A percentile compares a stretch with the other conserved stretches of the same genome.
Evolutionary conservation across 257 asterid species (phyloP).

Genomic region (Phtheirospermum japonicum): DNA sequence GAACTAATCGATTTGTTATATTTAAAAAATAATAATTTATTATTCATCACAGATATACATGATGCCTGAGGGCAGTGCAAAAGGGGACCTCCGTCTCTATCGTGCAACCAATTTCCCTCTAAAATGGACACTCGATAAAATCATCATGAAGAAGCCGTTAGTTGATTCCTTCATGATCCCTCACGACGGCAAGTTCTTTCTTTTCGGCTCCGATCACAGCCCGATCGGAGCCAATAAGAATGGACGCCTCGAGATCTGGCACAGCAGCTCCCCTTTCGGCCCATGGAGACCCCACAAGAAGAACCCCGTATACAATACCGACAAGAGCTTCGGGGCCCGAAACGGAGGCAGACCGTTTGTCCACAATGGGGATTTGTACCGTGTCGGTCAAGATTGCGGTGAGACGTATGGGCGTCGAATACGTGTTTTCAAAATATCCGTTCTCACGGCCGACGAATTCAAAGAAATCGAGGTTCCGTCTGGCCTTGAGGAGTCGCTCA

Average conservation of each 20-base stretch:
- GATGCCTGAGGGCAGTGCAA: slow-evolving; percentile 91
- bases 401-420: slow-evolving; percentile 65
- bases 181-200: slow-evolving; percentile 76
- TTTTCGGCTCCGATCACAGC: slow-evolving; percentile 91
- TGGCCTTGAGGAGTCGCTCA: slow-evolving; percentile 47
- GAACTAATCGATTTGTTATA: background rate
- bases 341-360: slow-evolving; percentile 93
- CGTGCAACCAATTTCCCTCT: slow-evolving; percentile 78
- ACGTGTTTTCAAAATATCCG: slow-evolving; percentile 64
- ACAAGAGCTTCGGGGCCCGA: slow-evolving; percentile 79
- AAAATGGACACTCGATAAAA: slow-evolving; percentile 65
- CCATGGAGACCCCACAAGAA: slow-evolving; percentile 89
- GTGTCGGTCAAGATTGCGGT: slow-evolving; percentile 91
- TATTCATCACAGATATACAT: slow-evolving; percentile 58
- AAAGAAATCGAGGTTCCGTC: slow-evolving; percentile 77
- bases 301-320: slow-evolving; percentile 75
- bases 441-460: slow-evolving; percentile 57
- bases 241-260: slow-evolving; percentile 90
- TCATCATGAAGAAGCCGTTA: slow-evolving; percentile 66
- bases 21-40: background rate
- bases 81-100: slow-evolving; percentile 94
- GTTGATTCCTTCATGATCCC: slow-evolving; percentile 75
- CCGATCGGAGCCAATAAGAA: slow-evolving; percentile 66
- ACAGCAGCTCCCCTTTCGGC: slow-evolving; percentile 77
- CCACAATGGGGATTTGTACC: slow-evolving; percentile 63